Conservation (phyloP, 2,329 filamentous ascomycete species). For the Neonectria hederae region DNA sequence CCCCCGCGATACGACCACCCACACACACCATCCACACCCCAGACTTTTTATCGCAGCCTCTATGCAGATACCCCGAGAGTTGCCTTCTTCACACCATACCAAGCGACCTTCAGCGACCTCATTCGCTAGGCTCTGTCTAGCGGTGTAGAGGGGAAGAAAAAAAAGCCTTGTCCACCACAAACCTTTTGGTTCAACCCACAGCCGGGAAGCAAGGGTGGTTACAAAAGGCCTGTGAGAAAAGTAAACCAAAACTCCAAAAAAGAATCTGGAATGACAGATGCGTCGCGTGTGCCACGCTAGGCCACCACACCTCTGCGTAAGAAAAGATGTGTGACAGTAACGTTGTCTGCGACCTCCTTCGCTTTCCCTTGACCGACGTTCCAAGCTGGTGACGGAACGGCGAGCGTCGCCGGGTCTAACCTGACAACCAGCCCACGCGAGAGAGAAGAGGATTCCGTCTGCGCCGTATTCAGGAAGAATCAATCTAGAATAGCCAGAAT, state of each 20-base stretch:
- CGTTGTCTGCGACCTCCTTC: slow-evolving; percentile 10
- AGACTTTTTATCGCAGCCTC: slow-evolving; percentile 19
- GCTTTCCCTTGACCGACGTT: slow-evolving; percentile 9
- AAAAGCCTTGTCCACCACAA: slow-evolving; percentile 9
- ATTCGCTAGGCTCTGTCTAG: slow-evolving; percentile 34
- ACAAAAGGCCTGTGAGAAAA: not conserved
- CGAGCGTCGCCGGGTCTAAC: slow-evolving; percentile 3
- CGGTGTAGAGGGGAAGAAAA: slow-evolving; percentile 29
- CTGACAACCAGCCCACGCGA: not conserved
- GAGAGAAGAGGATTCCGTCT: not conserved
- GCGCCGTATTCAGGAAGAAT: not conserved
- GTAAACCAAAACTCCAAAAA: slow-evolving; percentile 1
- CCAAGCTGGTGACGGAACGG: slow-evolving; percentile 1
- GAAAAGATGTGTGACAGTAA: slow-evolving; percentile 11
- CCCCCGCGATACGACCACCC: slow-evolving; percentile 22
- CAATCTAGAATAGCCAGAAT: slow-evolving; percentile 7
- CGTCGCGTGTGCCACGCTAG: slow-evolving; percentile 1
- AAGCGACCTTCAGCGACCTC: slow-evolving; percentile 27
- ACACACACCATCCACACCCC: slow-evolving; percentile 15
- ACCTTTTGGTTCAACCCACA: not conserved
- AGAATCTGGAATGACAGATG: not conserved
- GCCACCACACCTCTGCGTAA: slow-evolving; percentile 6
- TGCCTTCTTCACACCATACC: slow-evolving; percentile 35
- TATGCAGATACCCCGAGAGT: slow-evolving; percentile 9
- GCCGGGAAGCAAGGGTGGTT: not conserved